Evolutionary conservation across 331 rosid species (phyloP).

Genomic region (Acacia pycnantha): DNA sequence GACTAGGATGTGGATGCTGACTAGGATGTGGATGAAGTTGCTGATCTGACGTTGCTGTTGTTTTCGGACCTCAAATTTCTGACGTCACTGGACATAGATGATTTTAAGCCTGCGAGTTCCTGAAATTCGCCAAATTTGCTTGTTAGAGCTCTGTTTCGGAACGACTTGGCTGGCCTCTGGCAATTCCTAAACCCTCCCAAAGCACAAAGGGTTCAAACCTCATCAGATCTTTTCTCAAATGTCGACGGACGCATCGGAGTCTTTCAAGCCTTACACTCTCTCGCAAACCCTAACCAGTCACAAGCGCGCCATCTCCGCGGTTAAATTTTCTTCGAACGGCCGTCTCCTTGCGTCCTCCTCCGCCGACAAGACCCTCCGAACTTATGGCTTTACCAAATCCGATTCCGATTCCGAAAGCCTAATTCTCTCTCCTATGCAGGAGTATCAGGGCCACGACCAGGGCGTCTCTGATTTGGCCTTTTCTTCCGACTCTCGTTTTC

Average conservation of each 20-base stretch:
- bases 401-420: conserved; percentile 45
- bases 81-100: no score
- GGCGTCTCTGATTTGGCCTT: conserved; percentile 93
- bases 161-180: not conserved
- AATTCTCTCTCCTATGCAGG: conserved; percentile 62
- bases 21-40: no score
- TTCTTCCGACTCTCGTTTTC: conserved; percentile 77
- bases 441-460: conserved; percentile 72
- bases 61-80: no score
- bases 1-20: no score
- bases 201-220: not conserved
- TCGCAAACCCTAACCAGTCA: conserved; percentile 78
- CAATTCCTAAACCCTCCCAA: not conserved
- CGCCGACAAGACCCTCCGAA: conserved; percentile 88
- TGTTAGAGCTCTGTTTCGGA: not conserved
- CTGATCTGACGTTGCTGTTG: no score
- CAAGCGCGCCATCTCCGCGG: conserved; percentile 71
- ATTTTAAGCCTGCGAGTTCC: not conserved
- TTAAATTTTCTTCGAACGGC: conserved; percentile 84
- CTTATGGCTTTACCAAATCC: conserved; percentile 49
- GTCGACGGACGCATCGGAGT: conserved; percentile 43
- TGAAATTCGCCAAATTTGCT: not conserved
- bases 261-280: conserved; percentile 64
- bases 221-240: conserved; percentile 4
- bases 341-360: conserved; percentile 90